These are phyloP conservation scores for Penicillium flavigenum DNA, from an alignment of 495 filamentous ascomycete species.

Conservation along the genomic window DNA sequence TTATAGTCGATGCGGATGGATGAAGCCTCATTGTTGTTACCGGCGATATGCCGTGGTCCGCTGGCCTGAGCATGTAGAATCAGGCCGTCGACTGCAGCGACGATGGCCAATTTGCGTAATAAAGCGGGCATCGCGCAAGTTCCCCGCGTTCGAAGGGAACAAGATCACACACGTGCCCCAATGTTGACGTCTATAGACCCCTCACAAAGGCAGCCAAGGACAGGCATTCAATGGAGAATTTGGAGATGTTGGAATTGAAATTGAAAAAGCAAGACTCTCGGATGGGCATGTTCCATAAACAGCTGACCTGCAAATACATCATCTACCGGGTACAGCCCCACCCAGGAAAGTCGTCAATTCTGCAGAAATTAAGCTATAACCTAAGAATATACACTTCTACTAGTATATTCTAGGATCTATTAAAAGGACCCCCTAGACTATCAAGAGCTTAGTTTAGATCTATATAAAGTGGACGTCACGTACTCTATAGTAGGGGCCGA, in stretches of 20 bases:
- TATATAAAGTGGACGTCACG: too few species aligned
- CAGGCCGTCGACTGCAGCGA: slow-evolving; percentile 83
- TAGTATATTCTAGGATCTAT: too few species aligned
- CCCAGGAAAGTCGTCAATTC: slow-evolving; percentile 9
- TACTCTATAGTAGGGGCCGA: too few species aligned
- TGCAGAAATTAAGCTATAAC: slow-evolving; percentile 11
- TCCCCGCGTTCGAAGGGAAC: slow-evolving; percentile 7
- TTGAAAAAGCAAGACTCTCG: slow-evolving; percentile 11
- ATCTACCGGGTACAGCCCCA: slow-evolving; percentile 22
- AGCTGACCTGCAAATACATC: slow-evolving; percentile 33
- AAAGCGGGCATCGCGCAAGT: slow-evolving; percentile 63
- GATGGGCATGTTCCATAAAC: slow-evolving; percentile 22
- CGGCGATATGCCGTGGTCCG: slow-evolving; percentile 43
- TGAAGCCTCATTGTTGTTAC: slow-evolving; percentile 38
- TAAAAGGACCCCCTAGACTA: too few species aligned
- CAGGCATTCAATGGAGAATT: background rate
- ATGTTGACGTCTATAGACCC: background rate
- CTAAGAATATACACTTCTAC: too few species aligned
- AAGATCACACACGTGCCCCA: background rate
- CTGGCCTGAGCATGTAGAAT: slow-evolving; percentile 67
- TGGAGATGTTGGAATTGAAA: slow-evolving; percentile 1
- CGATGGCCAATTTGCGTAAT: slow-evolving; percentile 74
- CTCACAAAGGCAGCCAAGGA: background rate
- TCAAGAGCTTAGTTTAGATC: too few species aligned
- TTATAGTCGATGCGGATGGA: slow-evolving; percentile 73